Base-by-base conservation (phyloP, 345 rosid species). In the Dipteronia sinensis region DNA sequence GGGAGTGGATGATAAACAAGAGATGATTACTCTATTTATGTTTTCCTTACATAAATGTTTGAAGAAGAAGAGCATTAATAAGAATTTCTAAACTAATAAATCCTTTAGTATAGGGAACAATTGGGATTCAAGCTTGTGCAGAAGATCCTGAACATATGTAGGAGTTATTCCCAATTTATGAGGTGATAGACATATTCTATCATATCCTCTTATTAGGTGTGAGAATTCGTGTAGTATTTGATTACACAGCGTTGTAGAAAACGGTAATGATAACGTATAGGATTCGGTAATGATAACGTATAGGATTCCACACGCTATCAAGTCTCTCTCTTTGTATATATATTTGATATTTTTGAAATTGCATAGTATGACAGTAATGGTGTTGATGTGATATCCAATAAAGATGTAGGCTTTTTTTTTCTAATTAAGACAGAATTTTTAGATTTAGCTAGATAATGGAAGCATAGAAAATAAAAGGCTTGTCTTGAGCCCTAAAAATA, bases 1-100 rank as follows among this genome's bases (percentile, higher is more conserved):
- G 49, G 69, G 44, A 71, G 34, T 47, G 71, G 51, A 34, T 11
- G 53, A 34, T n/a, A 53, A 64, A 69, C 25, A 69, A 49, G 12
- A 69, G 73, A 67, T 69, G 20, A 49, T 23, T 42, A 19, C 20
- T 46, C 47, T n/a, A 53, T 40, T 46, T 25, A 47, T 42, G 40
- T 66, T 17, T 40, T 47, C n/a, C 58, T 40, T 47, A 16, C 58
- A 12, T 53, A 15, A 16, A 23, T 46, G 27, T 46, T 55, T 20
- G 64, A 34, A 69, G 31, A 47, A 77, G 29, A 46, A 29, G 59
- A 23, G 34, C 44, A n/a, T 67, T 55, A n/a, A 56, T 20, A 10
- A 27, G 78, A 38, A 51, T 44, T 75, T 69, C 34, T 10, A 31
- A 1, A n/a, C 38, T 31, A 67, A 49, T 13, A 6, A 9, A 10